Base-by-base conservation (phyloP, 345 rosid species). In the Lenwebbia sp. region DNA sequence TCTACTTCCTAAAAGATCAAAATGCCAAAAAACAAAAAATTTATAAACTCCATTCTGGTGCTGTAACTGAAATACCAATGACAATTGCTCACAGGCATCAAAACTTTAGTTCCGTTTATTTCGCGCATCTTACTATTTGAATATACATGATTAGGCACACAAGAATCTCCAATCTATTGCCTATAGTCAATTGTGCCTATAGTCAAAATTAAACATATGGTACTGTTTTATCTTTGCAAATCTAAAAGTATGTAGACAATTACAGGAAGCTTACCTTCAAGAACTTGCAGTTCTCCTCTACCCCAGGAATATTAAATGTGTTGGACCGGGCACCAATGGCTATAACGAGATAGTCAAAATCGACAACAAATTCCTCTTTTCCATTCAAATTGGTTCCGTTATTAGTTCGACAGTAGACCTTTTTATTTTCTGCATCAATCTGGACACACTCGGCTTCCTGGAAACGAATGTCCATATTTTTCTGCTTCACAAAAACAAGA, bases 291-390 rank as follows among this genome's bases (percentile, higher is more conserved):
- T 96, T 91, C 90, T 95, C 98, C 87, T 89, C 94, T 13, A 97
- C 99, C 85, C 99, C 99, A 15, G 99, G 99, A 33, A 97, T 97
- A 86, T 95, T 96, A 88, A 97, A 97, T 75, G 99, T 97, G 91
- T 97, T 97, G 52, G 98, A 89, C 84, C 96, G 96, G 86, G 96
- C 99, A 84, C 99, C 99, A 90, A 96, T 95, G 21, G 99, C 99
- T 85, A 97, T 91, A 25, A 97, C 95, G 84, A 97, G 99, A 89
- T 94, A 97, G 90, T 97, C 99, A 86, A 92, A 96, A 58, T 94
- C 98, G 75, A 95, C 96, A 55, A 84, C 89, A 91, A 97, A 96
- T 86, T 95, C 99, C 62, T 90, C 89, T 85, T 93, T 91, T 30
- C 95, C 98, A 82, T 94, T 91, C 84, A 88, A 83, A 84, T 87